phyloP scores from a whole-genome alignment of 176 grass and related monocot species.

The Hyparrhenia diplandra region DNA sequence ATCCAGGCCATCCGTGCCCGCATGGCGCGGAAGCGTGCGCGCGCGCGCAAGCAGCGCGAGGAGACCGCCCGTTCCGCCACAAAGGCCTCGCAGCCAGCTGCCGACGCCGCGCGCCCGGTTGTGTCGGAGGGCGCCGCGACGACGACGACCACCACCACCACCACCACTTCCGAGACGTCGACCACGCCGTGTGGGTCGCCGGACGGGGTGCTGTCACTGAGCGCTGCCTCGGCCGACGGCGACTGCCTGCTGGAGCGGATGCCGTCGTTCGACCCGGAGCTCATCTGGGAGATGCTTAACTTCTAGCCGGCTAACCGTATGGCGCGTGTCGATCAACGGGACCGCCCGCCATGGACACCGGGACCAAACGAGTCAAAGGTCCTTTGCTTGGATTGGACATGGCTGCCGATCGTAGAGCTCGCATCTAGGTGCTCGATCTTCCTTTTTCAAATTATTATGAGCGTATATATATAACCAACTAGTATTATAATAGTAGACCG shows the following conservation, averaged over 20 bases:
- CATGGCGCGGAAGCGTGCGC: constrained; percentile 49
- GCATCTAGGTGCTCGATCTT: constrained; percentile 41
- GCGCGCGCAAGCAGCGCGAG: constrained; percentile 34
- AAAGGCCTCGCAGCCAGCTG: background rate
- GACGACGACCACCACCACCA: constrained; percentile 4
- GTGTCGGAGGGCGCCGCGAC: constrained; percentile 18
- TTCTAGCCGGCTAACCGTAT: constrained; percentile 37
- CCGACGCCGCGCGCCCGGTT: background rate
- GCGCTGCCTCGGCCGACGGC: constrained; percentile 22
- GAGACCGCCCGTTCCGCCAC: background rate
- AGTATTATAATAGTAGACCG: background rate
- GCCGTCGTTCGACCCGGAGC: constrained; percentile 85
- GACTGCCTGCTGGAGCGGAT: constrained; percentile 56
- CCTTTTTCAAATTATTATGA: background rate
- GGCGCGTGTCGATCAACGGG: background rate
- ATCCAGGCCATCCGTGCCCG: constrained; percentile 89
- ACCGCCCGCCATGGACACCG: background rate
- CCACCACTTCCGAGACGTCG: background rate
- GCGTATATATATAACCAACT: background rate
- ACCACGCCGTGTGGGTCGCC: constrained; percentile 31
- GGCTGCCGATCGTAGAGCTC: background rate
- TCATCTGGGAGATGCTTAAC: constrained; percentile 82
- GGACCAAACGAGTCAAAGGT: constrained; percentile 2
- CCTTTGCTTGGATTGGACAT: background rate
- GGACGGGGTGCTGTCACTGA: constrained; percentile 14